phyloP scores from a whole-genome alignment of 768 basidiomycete genomes.

The Kwoniella botswanensis region DNA sequence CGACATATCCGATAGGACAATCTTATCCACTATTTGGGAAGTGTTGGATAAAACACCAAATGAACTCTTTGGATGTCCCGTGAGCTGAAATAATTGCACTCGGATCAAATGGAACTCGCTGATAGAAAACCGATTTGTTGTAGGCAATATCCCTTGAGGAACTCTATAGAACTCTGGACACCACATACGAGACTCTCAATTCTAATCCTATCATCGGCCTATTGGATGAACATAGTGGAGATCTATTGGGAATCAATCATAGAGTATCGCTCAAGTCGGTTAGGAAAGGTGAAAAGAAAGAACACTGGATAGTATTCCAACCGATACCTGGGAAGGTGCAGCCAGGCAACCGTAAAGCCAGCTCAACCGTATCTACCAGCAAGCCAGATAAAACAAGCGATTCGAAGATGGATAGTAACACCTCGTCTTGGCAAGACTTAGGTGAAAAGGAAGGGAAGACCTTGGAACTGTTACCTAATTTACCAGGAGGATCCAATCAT shows the following conservation, averaged over 20 bases:
- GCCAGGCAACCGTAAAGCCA: too few species aligned
- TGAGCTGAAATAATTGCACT: not conserved
- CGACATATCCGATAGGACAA: conserved; percentile 3
- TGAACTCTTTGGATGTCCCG: conserved; percentile 9
- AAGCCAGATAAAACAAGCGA: not conserved
- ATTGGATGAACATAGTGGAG: conserved; percentile 1
- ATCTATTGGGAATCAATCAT: not conserved
- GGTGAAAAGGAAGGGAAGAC: not conserved
- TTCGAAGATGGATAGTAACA: not conserved
- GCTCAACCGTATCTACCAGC: too few species aligned
- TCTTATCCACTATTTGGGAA: not conserved
- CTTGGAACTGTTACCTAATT: not conserved
- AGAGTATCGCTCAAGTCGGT: conserved; percentile 5
- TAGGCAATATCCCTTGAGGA: conserved; percentile 20
- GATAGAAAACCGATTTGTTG: not conserved
- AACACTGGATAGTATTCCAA: conserved; percentile 24
- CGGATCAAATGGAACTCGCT: too few species aligned
- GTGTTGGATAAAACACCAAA: conserved; percentile 11
- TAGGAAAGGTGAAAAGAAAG: conserved; percentile 5
- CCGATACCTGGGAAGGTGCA: not conserved
- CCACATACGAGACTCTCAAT: not conserved
- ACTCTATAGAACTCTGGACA: not conserved
- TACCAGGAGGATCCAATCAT: not conserved
- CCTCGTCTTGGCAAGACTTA: not conserved
- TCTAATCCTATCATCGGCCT: not conserved